Base-by-base conservation (phyloP, 2,329 filamentous ascomycete genomes). In the Diplocarpon rosae region DNA sequence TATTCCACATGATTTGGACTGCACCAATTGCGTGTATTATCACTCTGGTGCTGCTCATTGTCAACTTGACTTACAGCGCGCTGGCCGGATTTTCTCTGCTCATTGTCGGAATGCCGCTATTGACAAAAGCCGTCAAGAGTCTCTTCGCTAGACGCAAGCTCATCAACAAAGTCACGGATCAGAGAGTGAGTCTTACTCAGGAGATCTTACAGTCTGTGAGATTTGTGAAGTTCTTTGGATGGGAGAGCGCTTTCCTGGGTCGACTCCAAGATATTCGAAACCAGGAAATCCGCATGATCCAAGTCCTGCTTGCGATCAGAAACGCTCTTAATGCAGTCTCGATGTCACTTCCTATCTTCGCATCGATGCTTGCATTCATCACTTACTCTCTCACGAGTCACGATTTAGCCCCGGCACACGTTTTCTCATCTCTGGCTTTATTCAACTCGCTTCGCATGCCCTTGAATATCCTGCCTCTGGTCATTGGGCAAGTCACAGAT, bases 221-320 rank as follows among this genome's bases (percentile, higher is more conserved):
- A 20, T 95, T 96, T 59, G 90, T 96, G 65, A 96, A 96, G 63
- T 95, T 79, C 63, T 96, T 95, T 60, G 89, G 88, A 7, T 96
- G 90, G 90, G 90, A 96, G 62, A 82, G 75, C 46, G 83, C 85
- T 29, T 95, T 96, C 59, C 68, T 95, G 11, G 72, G 79, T 40
- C 79, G 88, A 12, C 72, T 95, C 13, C 76, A 78, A 39, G 73
- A 79, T 17, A 83, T 94, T 49, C 78, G 90, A 46, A 71, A 71
- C 42, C 74, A 73, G 48, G 90, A 96, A 63, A 88, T 96, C 49
- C 68, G 72, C 45, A 77, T 83, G n/a, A 88, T 96, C 46, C 89
- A 95, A 61, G 68, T 87, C 12, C 67, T 96, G 37, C 68, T 96
- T 24, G 78, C 76, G 0, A 78, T 84, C 49, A 70, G 80, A 51